These are phyloP conservation scores for Fusarium pininemorale DNA, from an alignment of 2,329 filamentous ascomycete species.

Conservation along the genomic window DNA sequence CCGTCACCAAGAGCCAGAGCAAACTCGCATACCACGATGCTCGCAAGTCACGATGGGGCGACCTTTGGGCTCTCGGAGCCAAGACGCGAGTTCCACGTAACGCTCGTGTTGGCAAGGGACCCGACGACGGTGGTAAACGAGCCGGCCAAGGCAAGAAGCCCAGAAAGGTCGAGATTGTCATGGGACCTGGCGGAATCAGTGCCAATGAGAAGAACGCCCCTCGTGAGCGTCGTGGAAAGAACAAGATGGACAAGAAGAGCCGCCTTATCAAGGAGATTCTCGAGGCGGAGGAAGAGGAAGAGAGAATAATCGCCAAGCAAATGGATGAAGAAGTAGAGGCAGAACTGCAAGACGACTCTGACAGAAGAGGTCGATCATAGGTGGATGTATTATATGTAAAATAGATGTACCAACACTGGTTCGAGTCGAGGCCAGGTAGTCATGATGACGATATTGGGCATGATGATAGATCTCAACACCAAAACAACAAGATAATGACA, in stretches of 20 bases:
- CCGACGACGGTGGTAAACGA: slow-evolving; percentile 58
- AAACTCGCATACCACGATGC: slow-evolving; percentile 90
- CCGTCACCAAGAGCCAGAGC: slow-evolving; percentile 82
- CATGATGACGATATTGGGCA: slow-evolving; percentile 12
- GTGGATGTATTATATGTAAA: slow-evolving; percentile 28
- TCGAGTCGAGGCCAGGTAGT: slow-evolving; percentile 6
- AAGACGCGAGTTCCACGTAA: slow-evolving; percentile 78
- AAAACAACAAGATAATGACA: slow-evolving; percentile 10
- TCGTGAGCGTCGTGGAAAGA: slow-evolving; percentile 54
- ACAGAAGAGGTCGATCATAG: slow-evolving; percentile 17
- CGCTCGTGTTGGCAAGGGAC: slow-evolving; percentile 66
- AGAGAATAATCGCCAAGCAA: slow-evolving; percentile 44
- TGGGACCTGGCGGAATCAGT: slow-evolving; percentile 50
- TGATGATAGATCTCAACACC: slow-evolving; percentile 39
- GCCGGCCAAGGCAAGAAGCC: slow-evolving; percentile 52
- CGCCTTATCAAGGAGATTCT: slow-evolving; percentile 54
- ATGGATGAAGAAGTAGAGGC: slow-evolving; percentile 46
- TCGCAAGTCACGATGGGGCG: slow-evolving; percentile 89
- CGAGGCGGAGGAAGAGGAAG: slow-evolving; percentile 47
- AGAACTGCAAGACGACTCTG: slow-evolving; percentile 36
- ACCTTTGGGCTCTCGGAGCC: slow-evolving; percentile 93
- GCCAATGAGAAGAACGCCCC: slow-evolving; percentile 50
- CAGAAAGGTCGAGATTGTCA: slow-evolving; percentile 49
- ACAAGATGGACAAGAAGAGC: slow-evolving; percentile 49
- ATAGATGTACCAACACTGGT: slow-evolving; percentile 32